Base-by-base conservation (phyloP, 139 green algal genomes). In the Closterium sp. region DNA sequence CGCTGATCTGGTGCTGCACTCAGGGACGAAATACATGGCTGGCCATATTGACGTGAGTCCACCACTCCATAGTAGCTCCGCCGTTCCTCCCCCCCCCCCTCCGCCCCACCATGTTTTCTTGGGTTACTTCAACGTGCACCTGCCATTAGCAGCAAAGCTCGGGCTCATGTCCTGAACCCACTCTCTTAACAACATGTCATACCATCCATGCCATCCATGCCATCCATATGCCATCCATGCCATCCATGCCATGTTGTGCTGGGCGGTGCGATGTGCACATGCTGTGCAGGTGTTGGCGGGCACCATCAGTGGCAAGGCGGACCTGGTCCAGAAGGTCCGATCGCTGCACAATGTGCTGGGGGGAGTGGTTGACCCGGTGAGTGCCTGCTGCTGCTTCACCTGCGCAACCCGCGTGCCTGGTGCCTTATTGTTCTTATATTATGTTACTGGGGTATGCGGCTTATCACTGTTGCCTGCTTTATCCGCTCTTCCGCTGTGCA, bases 271-370 rank as follows among this genome's bases (percentile, higher is more conserved):
- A 32, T 86, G 30, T 23, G 16, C 23, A 31, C 9, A 7, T 85
- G 76, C 10, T 85, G 76, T n/a, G 32, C 88, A 94, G 91, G 91
- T 99, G 66, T 95, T 99, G 89, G 97, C 96, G 5, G 98, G 98
- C 4, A 95, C 95, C 25, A 95, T 99, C 86, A 96, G 95, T 30
- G 98, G 98, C 88, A 95, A 93, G 43, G 92, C 90, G 12, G 97
- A 99, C 64, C 91, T 98, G 9, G 95, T 99, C 8, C 95, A 94
- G 12, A 91, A 89, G 32, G 93, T 95, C 2, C 96, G 98, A 55
- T 93, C 95, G 34, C 97, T 99, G 94, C 98, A 99, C 95, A 98
- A 99, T 94, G 96, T 99, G 64, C 95, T 99, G 90, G 98, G 98
- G 12, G 98, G 98, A 35, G 98, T 98, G 0, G 95, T 99, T 30